Base-by-base conservation (phyloP, 2,329 filamentous ascomycete species). In the Westerdykella aurantiaca region DNA sequence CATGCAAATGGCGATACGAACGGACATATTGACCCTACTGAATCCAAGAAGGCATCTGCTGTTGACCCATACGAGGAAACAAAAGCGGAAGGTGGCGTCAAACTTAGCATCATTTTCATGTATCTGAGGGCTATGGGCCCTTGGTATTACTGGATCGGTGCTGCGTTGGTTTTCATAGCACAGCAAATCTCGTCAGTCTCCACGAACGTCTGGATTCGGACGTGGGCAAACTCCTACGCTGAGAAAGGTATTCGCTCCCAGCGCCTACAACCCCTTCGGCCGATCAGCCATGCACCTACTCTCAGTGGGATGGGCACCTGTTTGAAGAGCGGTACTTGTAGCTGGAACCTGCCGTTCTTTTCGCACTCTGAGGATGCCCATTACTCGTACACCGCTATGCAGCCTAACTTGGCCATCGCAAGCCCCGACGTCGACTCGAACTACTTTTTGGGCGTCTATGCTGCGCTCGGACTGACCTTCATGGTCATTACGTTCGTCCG, bases 51-150 rank as follows among this genome's bases (percentile, higher is more conserved):
- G 56, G 68, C 71, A 34, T 73, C 79, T 48, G 74, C 77, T 2
- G 77, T 80, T 73, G 61, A 58, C 41, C 48, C 53, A 6, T 53
- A 68, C 22, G 63, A 67, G 29, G 93, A 98, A 66, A 76, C 77
- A 34, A 97, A 94, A 69, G 84, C 88, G 6, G 82, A 79, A 37
- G 93, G 93, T 22, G 84, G 89, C 34, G 88, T 98, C 56, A 93
- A 95, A 65, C 83, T 88, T 76, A 77, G 80, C 17, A 90, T 95
- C 41, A 85, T 98, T 58, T 73, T 82, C 48, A 81, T 95, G 62
- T 98, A 98, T 64, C 78, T 98, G 14, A 72, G 70, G 46, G 80
- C 90, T 51, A 98, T 98, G 93, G 93, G 93, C n/a, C 78, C 84
- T 4, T 95, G 89, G 88, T 90, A 88, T 77, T 98, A 95, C 71